Evolutionary conservation across 306 rosid genomes (phyloP).

Genomic region (Sechiopsis laciniata): DNA sequence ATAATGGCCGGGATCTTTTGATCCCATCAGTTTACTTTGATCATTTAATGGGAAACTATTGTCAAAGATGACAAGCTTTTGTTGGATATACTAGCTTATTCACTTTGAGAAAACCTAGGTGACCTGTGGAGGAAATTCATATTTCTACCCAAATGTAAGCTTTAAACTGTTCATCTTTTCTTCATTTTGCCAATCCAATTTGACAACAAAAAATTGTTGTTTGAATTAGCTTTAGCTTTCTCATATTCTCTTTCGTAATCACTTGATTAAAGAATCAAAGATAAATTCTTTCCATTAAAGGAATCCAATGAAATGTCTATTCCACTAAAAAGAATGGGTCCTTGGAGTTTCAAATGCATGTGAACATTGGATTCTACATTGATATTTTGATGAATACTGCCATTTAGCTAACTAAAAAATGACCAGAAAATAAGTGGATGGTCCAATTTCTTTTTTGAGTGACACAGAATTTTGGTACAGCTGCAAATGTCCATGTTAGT

Average conservation of each 20-base stretch:
- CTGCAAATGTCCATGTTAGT: conserved; percentile 20
- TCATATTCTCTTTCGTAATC: neutral
- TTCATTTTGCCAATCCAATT: neutral
- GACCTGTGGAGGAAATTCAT: neutral
- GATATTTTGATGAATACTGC: neutral
- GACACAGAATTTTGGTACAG: neutral
- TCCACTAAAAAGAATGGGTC: conserved; percentile 5
- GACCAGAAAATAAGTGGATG: neutral
- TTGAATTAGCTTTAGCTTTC: no score
- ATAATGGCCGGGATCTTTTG: neutral
- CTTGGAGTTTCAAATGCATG: conserved; percentile 15
- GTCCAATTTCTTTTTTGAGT: neutral
- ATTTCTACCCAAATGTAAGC: neutral
- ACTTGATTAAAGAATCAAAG: conserved; percentile 2
- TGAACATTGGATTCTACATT: conserved; percentile 24
- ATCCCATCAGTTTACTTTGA: neutral
- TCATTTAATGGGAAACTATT: no score
- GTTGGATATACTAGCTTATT: no score
- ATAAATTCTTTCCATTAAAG: conserved; percentile 15
- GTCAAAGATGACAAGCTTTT: neutral
- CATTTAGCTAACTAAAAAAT: neutral
- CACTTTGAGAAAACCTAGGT: no score
- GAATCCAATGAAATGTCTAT: conserved; percentile 21
- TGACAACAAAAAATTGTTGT: neutral
- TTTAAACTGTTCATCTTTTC: neutral